Conservation (phyloP, 257 asterid species). For the Solanum piurae region DNA sequence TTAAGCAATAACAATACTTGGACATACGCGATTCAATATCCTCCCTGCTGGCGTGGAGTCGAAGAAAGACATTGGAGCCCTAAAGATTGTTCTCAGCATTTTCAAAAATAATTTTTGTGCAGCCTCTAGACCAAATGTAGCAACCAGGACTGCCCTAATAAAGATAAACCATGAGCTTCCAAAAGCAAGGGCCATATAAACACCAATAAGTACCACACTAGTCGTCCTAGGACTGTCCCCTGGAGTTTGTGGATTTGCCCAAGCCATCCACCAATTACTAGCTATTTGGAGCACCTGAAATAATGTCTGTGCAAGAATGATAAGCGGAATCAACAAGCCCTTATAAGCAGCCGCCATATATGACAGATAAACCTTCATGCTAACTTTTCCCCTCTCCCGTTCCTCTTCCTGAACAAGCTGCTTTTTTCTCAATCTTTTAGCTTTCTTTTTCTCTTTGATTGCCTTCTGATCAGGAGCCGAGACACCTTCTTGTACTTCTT, state of each 20-base stretch:
- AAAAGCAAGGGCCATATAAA: conserved; percentile 94
- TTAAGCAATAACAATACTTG: not conserved
- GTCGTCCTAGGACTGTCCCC: conserved; percentile 73
- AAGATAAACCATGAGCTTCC: conserved; percentile 95
- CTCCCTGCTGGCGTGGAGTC: conserved; percentile 98
- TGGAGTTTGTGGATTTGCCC: conserved; percentile 96
- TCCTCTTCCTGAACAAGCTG: conserved; percentile 99
- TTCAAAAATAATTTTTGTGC: conserved; percentile 78
- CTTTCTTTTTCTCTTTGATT: conserved; percentile 85
- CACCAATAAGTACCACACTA: conserved; percentile 63
- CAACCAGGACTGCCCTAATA: conserved; percentile 87
- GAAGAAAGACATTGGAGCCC: conserved; percentile 94
- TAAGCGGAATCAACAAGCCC: conserved; percentile 79
- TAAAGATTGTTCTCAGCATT: conserved; percentile 69
- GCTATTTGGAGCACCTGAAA: conserved; percentile 98
- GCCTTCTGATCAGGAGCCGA: conserved; percentile 67
- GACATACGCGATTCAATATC: conserved; percentile 82
- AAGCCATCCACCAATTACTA: conserved; percentile 99
- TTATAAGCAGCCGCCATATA: conserved; percentile 96
- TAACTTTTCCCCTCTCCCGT: conserved; percentile 85
- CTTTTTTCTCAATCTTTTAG: conserved; percentile 71
- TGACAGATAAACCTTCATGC: conserved; percentile 93
- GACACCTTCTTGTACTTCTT: conserved; percentile 50
- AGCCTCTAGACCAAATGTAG: conserved; percentile 95
- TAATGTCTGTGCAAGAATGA: conserved; percentile 77